Evolutionary conservation across 352 stramenopile species (phyloP), one percentile per base, ranked within the genome.

Genomic region (Phytophthora cajani): DNA sequence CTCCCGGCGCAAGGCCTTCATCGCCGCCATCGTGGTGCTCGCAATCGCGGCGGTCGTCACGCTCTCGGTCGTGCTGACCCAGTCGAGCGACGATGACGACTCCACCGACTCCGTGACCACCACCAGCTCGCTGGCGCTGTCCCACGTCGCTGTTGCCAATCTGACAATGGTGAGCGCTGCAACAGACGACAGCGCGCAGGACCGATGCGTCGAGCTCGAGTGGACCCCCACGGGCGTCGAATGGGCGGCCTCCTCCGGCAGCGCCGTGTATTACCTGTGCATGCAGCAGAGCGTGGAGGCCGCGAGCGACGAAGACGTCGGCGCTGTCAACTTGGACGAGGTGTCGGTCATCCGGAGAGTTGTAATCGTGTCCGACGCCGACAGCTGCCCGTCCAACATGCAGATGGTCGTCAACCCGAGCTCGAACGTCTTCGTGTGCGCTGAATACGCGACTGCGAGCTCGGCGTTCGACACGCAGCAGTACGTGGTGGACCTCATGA

Each of bases 401-500:
- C 58, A 76, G 36, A 51, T 32, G 36, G 11, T 79, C n/a, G 51
- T 58, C 33, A 79, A 74, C 19, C 64, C 74, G 2, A 71, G 49
- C 21, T 36, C 50, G 1, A 63, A 63, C 27, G 64, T 77, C 1
- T 72, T 78, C n/a, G 69, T 87, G 4, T 87, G 79, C 42, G 64
- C 38, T 9, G 58, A 72, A 12, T 81, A 62, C 44, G 55, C 66
- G 10, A 52, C 68, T 12, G 64, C 71, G 1, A 71, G 38, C 3
- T 30, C 58, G 3, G 63, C 69, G 4, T 67, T 79, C 14, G n/a
- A 63, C 8, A 69, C 61, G 0, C 58, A 76, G 14, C 74, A 83
- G 57, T 88, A 81, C 40, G 67, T 88, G 38, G 79, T 79, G 3
- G 80, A 87, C 58, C 49, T 87, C 54, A 74, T 77, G 58, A 82